Percentiles rank a stretch among this genome's conserved stretches.
These are phyloP conservation scores for Hortiboletus campestris DNA, from an alignment of 768 basidiomycete species.

Conservation along the genomic window DNA sequence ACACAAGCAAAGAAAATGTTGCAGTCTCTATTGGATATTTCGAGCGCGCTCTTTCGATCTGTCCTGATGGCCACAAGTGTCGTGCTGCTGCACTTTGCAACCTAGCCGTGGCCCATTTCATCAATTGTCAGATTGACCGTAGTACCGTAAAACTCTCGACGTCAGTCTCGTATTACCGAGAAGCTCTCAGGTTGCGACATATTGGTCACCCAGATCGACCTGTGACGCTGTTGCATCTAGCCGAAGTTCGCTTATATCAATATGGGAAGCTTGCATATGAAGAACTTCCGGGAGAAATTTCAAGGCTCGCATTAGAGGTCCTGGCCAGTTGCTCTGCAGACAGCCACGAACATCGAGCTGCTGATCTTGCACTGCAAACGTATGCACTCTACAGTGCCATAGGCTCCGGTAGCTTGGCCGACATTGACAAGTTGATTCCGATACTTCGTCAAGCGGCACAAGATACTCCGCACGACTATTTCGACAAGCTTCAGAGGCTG, in stretches of 20 bases:
- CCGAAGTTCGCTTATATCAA: not conserved
- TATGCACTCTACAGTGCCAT: not conserved
- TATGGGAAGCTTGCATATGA: not conserved
- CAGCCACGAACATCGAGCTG: not conserved
- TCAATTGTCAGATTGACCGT: not conserved
- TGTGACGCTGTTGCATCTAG: not conserved
- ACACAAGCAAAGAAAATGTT: not conserved
- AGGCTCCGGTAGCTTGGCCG: not conserved
- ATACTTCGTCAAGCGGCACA: not conserved
- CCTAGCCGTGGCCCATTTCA: constrained; percentile 1
- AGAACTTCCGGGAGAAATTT: not conserved
- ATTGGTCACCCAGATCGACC: constrained; percentile 7
- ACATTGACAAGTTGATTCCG: not conserved
- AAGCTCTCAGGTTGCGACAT: constrained; percentile 10
- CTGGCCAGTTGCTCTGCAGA: not conserved
- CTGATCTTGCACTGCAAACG: not conserved
- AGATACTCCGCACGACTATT: not conserved
- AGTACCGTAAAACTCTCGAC: not conserved
- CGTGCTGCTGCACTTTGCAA: constrained; percentile 8
- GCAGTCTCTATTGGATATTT: not conserved
- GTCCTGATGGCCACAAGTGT: not conserved
- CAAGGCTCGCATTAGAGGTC: not conserved
- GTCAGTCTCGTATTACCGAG: not conserved
- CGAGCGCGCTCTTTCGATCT: not conserved
- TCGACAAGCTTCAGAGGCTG: not conserved